Evolutionary conservation across 1,284 basidiomycete genomes (phyloP).

Genomic region (Cystobasidium pallidum): DNA sequence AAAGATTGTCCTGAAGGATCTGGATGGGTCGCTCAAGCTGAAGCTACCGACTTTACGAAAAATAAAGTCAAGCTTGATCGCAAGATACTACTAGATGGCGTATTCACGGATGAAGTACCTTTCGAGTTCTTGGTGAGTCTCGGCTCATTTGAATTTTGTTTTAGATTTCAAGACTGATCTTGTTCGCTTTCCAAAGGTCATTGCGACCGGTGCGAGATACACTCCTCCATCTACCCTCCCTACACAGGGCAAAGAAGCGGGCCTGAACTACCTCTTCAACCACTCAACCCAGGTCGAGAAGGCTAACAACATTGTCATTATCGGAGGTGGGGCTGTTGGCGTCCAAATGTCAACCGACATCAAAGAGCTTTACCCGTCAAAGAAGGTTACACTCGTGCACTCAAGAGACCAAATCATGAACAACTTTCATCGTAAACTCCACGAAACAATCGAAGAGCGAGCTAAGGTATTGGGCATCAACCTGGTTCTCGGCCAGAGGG

Average conservation of each 20-base stretch:
- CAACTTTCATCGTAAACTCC: conserved; percentile 65
- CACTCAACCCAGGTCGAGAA: conserved; percentile 50
- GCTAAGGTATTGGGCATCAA: conserved; percentile 29
- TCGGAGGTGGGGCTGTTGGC: conserved; percentile 61
- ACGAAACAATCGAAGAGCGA: conserved; percentile 57
- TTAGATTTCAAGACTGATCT: neutral
- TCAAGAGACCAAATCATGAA: conserved; percentile 66
- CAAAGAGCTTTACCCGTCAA: conserved; percentile 64
- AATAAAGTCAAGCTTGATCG: conserved; percentile 34
- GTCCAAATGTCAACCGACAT: conserved; percentile 69
- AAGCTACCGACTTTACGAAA: conserved; percentile 29
- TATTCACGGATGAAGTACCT: conserved; percentile 40
- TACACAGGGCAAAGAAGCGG: conserved; percentile 42
- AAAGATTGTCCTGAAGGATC: conserved; percentile 29
- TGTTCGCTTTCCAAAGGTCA: conserved; percentile 56
- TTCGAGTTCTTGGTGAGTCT: conserved; percentile 44
- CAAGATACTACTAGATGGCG: conserved; percentile 40
- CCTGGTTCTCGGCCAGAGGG: conserved; percentile 33
- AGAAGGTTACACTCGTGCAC: conserved; percentile 68
- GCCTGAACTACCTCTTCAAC: conserved; percentile 54
- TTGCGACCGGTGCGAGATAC: conserved; percentile 55
- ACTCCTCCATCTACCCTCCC: conserved; percentile 54
- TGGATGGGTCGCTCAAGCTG: conserved; percentile 43
- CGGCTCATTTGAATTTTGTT: too few relatives aligned
- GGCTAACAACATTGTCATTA: conserved; percentile 57